phyloP scores from a whole-genome alignment of 441 rosid genomes.

The Pelargonium fulgidum region DNA sequence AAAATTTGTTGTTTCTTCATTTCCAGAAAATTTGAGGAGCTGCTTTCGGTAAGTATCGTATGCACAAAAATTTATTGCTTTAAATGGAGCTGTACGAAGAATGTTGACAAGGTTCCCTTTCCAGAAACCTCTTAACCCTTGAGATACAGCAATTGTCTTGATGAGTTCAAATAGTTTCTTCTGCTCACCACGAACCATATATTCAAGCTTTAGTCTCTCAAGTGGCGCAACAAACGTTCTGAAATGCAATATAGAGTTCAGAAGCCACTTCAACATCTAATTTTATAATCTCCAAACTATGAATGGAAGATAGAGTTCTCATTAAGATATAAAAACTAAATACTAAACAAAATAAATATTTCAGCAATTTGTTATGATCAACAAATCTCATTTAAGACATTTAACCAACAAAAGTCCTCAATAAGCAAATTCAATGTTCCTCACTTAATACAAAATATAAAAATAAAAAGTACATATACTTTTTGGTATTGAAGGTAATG shows the following conservation, averaged over 20 bases:
- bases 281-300: background rate
- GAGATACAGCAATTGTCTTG: slow-evolving; percentile 51
- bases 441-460: too few species aligned
- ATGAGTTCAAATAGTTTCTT: slow-evolving; percentile 53
- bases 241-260: too few species aligned
- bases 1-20: slow-evolving; percentile 60
- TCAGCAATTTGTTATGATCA: background rate
- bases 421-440: background rate
- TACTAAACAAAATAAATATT: background rate
- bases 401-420: background rate
- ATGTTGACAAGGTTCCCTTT: slow-evolving; percentile 75
- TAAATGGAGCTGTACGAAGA: slow-evolving; percentile 82
- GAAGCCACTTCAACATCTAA: background rate
- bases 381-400: background rate
- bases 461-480: too few species aligned
- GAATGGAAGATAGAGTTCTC: background rate
- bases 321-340: background rate
- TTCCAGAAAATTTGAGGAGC: slow-evolving; percentile 55
- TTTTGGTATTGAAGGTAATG: too few species aligned
- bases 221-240: slow-evolving; percentile 83
- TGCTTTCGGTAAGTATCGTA: slow-evolving; percentile 73
- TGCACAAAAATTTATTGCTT: slow-evolving; percentile 73
- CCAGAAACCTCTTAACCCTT: slow-evolving; percentile 74
- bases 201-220: slow-evolving; percentile 83
- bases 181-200: slow-evolving; percentile 74